Evolutionary conservation across 1,284 basidiomycete species (phyloP).

Genomic region (Singerocomus rubriflavus): DNA sequence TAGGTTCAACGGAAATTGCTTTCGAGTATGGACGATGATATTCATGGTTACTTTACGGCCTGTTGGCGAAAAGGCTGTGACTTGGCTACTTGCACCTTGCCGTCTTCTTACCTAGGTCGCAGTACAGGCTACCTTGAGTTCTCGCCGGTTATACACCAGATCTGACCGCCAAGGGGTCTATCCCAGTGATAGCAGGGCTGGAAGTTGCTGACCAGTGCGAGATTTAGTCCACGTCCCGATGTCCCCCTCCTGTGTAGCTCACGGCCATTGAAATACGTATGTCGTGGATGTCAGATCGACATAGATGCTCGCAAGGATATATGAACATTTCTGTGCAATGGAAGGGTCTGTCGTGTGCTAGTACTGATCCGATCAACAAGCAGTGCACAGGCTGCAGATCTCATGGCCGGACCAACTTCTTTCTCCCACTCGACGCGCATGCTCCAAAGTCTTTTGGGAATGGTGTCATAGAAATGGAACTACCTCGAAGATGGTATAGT

Average conservation of each 20-base stretch:
- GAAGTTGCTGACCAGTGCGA: not conserved
- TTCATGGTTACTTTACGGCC: conserved; percentile 12
- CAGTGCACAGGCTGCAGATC: not conserved
- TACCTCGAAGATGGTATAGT: not conserved
- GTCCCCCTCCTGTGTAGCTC: too few relatives aligned
- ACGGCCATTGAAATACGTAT: not conserved
- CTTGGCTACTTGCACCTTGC: not conserved
- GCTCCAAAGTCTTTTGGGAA: not conserved
- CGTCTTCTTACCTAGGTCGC: conserved; percentile 9
- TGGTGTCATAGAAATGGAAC: not conserved
- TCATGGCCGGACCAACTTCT: not conserved
- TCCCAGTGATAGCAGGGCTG: not conserved
- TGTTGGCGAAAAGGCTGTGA: conserved; percentile 3
- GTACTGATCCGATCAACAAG: conserved; percentile 1
- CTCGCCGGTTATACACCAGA: not conserved
- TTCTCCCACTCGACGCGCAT: not conserved
- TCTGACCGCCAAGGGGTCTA: too few relatives aligned
- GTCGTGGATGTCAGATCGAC: conserved; percentile 14
- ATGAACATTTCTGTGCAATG: conserved; percentile 18
- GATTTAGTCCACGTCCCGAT: not conserved
- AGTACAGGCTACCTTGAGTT: not conserved
- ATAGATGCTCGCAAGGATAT: conserved; percentile 5
- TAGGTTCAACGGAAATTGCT: conserved; percentile 29
- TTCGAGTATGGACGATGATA: not conserved
- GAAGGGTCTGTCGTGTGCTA: conserved; percentile 5